Percentiles rank a stretch among this genome's conserved stretches.
Conservation (phyloP, 192 early-diverging fungal genomes). For the Backusella psychrophila region DNA sequence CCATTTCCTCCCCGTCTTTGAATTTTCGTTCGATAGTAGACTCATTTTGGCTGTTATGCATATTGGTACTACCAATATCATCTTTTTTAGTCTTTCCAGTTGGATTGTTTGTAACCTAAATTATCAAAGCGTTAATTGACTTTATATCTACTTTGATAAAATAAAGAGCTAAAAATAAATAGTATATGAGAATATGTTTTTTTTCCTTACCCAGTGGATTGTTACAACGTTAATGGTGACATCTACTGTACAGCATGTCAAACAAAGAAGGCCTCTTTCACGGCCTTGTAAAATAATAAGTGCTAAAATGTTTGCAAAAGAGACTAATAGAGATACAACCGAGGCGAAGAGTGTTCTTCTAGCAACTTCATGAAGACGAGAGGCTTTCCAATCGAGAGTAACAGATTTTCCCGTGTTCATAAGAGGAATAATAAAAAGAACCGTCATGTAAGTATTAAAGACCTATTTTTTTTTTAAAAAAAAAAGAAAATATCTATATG, state of each 20-base stretch:
- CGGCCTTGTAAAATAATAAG: constrained; percentile 35
- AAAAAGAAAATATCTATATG: neutral
- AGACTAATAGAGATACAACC: constrained; percentile 37
- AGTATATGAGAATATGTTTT: neutral
- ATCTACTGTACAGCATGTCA: constrained; percentile 46
- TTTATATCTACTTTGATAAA: neutral
- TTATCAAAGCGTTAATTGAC: neutral
- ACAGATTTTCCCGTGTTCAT: constrained; percentile 10
- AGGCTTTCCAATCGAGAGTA: constrained; percentile 15
- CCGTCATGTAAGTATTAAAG: constrained; percentile 37
- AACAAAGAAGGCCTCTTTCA: constrained; percentile 44
- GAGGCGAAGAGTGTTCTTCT: constrained; percentile 45
- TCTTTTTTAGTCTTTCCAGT: constrained; percentile 1
- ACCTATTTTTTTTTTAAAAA: constrained; percentile 9
- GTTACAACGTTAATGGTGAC: constrained; percentile 43
- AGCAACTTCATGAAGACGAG: constrained; percentile 35
- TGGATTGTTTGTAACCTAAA: constrained; percentile 3
- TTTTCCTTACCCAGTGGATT: constrained; percentile 43
- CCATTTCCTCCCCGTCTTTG: neutral
- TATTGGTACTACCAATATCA: neutral
- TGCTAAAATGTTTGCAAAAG: constrained; percentile 40
- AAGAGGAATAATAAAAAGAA: constrained; percentile 30
- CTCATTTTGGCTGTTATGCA: neutral
- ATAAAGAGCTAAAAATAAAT: neutral
- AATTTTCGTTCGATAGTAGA: neutral